Conservation (phyloP, 768 basidiomycete genomes). For the Rhizopogon sp. region DNA sequence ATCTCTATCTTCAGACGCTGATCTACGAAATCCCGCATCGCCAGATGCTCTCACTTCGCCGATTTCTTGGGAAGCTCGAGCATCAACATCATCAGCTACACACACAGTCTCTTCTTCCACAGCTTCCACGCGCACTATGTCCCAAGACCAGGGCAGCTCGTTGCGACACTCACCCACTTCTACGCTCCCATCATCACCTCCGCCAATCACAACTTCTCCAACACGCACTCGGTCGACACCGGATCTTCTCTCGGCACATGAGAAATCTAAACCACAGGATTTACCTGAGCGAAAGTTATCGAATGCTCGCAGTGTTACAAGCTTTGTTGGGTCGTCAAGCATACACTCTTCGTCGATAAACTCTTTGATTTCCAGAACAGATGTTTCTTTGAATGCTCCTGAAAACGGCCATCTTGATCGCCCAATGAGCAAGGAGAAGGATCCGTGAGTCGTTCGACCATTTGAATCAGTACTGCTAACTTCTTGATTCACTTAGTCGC, state of each 20-base stretch:
- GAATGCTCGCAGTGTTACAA: slow-evolving; percentile 24
- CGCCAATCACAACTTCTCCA: slow-evolving; percentile 40
- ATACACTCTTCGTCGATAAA: slow-evolving; percentile 13
- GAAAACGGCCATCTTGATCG: slow-evolving; percentile 20
- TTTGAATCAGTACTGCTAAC: slow-evolving; percentile 8
- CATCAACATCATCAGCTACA: slow-evolving; percentile 45
- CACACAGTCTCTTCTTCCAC: slow-evolving; percentile 44
- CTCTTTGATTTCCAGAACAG: slow-evolving; percentile 9
- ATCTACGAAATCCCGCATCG: slow-evolving; percentile 69
- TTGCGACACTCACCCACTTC: slow-evolving; percentile 27
- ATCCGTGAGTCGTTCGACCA: slow-evolving; percentile 38
- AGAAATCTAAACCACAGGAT: slow-evolving; percentile 28
- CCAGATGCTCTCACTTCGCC: slow-evolving; percentile 50
- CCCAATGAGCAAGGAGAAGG: slow-evolving; percentile 36
- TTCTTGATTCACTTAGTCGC: slow-evolving; percentile 28
- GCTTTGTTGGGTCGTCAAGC: slow-evolving; percentile 15
- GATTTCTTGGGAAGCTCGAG: slow-evolving; percentile 49
- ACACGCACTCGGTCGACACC: slow-evolving; percentile 52
- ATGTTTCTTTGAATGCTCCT: slow-evolving; percentile 12
- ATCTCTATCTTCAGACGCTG: slow-evolving; percentile 28
- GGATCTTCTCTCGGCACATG: slow-evolving; percentile 41
- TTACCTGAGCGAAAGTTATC: slow-evolving; percentile 25
- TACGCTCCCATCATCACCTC: slow-evolving; percentile 31
- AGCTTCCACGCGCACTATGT: slow-evolving; percentile 26
- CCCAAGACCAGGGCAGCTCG: slow-evolving; percentile 23